These are phyloP conservation scores for Castanea mollissima DNA, from an alignment of 306 rosid genomes.

Conservation along the genomic window DNA sequence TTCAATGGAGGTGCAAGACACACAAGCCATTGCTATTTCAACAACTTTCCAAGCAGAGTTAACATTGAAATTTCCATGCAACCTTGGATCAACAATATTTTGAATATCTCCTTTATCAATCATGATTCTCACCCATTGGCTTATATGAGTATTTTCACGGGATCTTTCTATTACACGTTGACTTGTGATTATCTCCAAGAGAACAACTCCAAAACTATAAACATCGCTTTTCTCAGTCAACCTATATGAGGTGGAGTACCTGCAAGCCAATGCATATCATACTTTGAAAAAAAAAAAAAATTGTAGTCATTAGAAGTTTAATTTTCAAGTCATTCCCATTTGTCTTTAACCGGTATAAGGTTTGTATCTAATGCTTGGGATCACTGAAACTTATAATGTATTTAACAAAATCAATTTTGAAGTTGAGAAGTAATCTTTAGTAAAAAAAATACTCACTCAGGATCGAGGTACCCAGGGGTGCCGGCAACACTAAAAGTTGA, in stretches of 20 bases:
- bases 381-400: no score
- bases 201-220: no score
- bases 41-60: constrained; percentile 19
- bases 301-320: not conserved
- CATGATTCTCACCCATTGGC: not conserved
- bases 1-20: not conserved
- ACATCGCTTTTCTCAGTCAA: no score
- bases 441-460: constrained; percentile 34
- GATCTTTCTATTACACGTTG: no score
- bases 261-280: not conserved
- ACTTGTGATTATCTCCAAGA: constrained; percentile 3
- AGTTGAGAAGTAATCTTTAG: not conserved
- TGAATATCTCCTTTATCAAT: constrained; percentile 9
- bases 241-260: no score
- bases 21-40: constrained; percentile 23
- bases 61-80: not conserved
- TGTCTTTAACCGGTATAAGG: no score
- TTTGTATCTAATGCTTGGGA: no score
- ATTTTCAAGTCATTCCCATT: no score
- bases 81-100: constrained; percentile 11
- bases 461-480: constrained; percentile 42
- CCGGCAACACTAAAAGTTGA: constrained; percentile 34
- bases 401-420: no score
- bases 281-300: not conserved
- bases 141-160: not conserved